phyloP scores from a whole-genome alignment of 2,329 filamentous ascomycete genomes.

The Teratosphaeriaceae sp. region DNA sequence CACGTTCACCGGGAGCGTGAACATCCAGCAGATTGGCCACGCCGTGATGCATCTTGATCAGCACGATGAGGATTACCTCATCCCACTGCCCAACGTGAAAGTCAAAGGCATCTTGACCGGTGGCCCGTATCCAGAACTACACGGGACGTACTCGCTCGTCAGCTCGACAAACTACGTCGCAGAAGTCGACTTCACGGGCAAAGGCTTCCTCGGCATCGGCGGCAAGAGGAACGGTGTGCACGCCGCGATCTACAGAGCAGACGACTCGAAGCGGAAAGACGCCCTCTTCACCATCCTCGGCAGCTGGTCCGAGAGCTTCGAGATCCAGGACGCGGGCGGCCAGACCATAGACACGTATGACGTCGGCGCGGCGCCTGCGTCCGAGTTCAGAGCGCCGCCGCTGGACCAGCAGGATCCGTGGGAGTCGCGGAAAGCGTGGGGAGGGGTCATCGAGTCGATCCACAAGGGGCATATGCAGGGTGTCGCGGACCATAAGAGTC shows the following conservation, averaged over 20 bases:
- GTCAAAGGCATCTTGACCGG: slow-evolving; percentile 40
- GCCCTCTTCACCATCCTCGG: slow-evolving; percentile 35
- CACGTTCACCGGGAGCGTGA: slow-evolving; percentile 39
- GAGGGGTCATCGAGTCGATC: slow-evolving; percentile 33
- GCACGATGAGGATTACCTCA: slow-evolving; percentile 39
- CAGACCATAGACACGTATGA: slow-evolving; percentile 32
- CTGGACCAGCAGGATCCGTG: slow-evolving; percentile 37
- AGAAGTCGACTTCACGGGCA: slow-evolving; percentile 39
- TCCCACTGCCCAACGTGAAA: slow-evolving; percentile 40
- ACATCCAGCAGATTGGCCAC: slow-evolving; percentile 42
- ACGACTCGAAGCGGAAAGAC: slow-evolving; percentile 27
- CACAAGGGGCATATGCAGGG: slow-evolving; percentile 38
- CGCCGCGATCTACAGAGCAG: slow-evolving; percentile 29
- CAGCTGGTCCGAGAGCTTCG: slow-evolving; percentile 36
- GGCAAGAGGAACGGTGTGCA: slow-evolving; percentile 39
- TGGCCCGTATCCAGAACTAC: slow-evolving; percentile 38
- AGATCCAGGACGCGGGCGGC: slow-evolving; percentile 30
- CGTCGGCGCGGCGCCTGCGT: slow-evolving; percentile 17
- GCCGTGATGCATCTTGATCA: slow-evolving; percentile 38
- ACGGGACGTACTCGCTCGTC: slow-evolving; percentile 35
- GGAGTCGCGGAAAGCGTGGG: slow-evolving; percentile 41
- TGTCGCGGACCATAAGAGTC: slow-evolving; percentile 24
- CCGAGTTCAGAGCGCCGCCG: slow-evolving; percentile 22
- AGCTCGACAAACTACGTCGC: slow-evolving; percentile 37
- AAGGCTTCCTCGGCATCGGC: slow-evolving; percentile 31